Percentiles rank a stretch among this genome's conserved stretches.
Conservation (phyloP, 768 basidiomycete species). For the Agrocybe praecox region DNA sequence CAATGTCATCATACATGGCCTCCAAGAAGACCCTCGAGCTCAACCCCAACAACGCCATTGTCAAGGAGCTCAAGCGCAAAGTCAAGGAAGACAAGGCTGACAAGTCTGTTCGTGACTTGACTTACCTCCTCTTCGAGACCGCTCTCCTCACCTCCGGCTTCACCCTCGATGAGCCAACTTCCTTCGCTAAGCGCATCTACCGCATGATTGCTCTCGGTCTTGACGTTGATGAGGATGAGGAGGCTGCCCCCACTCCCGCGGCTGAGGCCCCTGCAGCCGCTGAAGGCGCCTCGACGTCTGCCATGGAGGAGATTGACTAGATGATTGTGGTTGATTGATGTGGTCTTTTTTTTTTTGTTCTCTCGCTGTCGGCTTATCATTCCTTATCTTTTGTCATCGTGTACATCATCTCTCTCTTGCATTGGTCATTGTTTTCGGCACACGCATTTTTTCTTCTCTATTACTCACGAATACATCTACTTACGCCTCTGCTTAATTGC, state of each 20-base stretch:
- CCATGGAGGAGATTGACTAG: conserved; percentile 98
- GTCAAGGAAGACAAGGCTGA: conserved; percentile 97
- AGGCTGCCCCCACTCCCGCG: conserved; percentile 41
- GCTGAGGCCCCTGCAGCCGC: conserved; percentile 51
- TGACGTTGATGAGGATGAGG: conserved; percentile 83
- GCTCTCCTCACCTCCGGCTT: conserved; percentile 95
- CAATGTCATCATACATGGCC: conserved; percentile 99
- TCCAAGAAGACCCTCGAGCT: conserved; percentile 98
- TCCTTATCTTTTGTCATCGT: conserved; percentile 25
- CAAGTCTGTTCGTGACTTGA: conserved; percentile 97
- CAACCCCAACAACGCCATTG: conserved; percentile 88
- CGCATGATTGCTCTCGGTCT: conserved; percentile 95
- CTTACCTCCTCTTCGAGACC: conserved; percentile 95
- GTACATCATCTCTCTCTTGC: conserved; percentile 24
- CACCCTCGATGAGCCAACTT: conserved; percentile 92
- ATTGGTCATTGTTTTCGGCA: conserved; percentile 22
- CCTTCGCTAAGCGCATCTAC: conserved; percentile 95
- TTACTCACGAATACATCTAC: conserved; percentile 15
- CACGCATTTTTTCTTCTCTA: conserved; percentile 15
- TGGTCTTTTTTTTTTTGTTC: conserved; percentile 21
- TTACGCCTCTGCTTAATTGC: conserved; percentile 16
- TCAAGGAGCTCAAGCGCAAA: conserved; percentile 96
- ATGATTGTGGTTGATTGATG: conserved; percentile 18
- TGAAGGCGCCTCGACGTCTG: conserved; percentile 70
- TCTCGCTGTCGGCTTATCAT: conserved; percentile 16